Evolutionary conservation across 768 basidiomycete genomes (phyloP), one percentile per base, ranked within the genome.

Genomic region (Sporobolomyces phaffii): DNA sequence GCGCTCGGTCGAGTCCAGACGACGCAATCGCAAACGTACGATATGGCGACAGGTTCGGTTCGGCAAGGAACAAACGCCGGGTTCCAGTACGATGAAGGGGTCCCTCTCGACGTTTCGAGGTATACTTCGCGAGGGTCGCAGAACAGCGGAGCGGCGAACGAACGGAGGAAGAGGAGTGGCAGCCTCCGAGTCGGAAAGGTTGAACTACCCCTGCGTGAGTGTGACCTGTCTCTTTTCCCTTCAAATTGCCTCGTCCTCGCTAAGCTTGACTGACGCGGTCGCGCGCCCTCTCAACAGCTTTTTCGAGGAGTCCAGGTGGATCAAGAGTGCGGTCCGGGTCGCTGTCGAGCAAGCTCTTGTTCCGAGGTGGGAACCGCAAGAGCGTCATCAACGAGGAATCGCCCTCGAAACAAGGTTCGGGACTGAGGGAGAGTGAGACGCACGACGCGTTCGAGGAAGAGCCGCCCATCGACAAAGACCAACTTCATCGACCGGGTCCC

Each of bases 31-130:
- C 34, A 64, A 22, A 68, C 65, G 43, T 57, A 72, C 63, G 54
- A 72, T 60, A 68, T 72, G 65, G 29, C 48, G 26, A 72, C 70
- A 2, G 70, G 70, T 36, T 15, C 20, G 54, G 26, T 29, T 17
- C 20, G 59, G 26, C 34, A 18, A 13, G 59, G 70, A 8, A 29
- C 52, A 18, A 49, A 66, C n/a, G 48, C 47, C 6, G 65, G 70
- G 0, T 72, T 68, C 60, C 60, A 33, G 15, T 72, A 68, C 26
- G 70, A 72, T 50, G 62, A 72, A 57, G 70, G 60, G 5, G 52
- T 53, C 9, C 29, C 33, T 20, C 51, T 66, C 51, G 36, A 64
- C 59, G 36, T 67, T 4, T 17, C 38, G n/a, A 62, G 70, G 24
- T 64, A 65, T 41, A 70, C 69, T 1, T 60, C 64, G 6, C 49